Evolutionary conservation across 129 eudicot genomes (phyloP), one percentile per base, ranked within the genome.

Genomic region (Pseudognaphalium luteoalbum): DNA sequence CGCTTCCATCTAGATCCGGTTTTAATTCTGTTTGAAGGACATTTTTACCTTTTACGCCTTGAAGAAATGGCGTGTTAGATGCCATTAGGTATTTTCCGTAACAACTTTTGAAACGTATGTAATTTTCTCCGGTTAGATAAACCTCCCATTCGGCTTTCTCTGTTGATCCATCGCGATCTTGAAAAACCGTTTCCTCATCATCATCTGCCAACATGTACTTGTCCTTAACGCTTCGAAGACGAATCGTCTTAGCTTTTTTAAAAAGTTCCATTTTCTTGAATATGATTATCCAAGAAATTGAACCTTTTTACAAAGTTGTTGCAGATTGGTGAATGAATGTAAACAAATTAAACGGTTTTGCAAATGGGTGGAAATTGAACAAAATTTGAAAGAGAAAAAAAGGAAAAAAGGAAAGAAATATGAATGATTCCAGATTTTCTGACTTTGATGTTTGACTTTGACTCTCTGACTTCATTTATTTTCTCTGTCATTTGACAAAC

Each of bases 51-150:
- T 86, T 83, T 59, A 79, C 76, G 21, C 89, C 87, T 4, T 81
- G 87, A 6, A 91, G 84, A 65, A 88, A 85, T 5, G 81, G 80
- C 10, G n/a, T 52, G 63, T 80, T 83, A 1, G 94, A 75, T 8
- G 97, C 94, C 47, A 86, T 86, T 12, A 88, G 71, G 77, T 91
- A 91, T 77, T 85, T 91, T 8, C 91, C 91, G 19, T 88, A 80
- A 71, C 84, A 84, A 77, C 94, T 88, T 63, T 59, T 86, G 64
- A 91, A 84, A 15, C 91, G 93, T 52, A 91, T 4, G 16, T 73
- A 70, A 14, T 76, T 33, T 60, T 83, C 89, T 22, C 82, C 75
- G 7, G 73, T 69, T 47, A 66, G 73, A 19, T 66, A 73, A 30
- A 91, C 88, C 2, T 28, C 67, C 97, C 97, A 91, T 16, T 65